Percentiles rank a stretch among this genome's conserved stretches.
These are phyloP conservation scores for Mycena latifolia DNA, from an alignment of 768 basidiomycete species.

Conservation along the genomic window DNA sequence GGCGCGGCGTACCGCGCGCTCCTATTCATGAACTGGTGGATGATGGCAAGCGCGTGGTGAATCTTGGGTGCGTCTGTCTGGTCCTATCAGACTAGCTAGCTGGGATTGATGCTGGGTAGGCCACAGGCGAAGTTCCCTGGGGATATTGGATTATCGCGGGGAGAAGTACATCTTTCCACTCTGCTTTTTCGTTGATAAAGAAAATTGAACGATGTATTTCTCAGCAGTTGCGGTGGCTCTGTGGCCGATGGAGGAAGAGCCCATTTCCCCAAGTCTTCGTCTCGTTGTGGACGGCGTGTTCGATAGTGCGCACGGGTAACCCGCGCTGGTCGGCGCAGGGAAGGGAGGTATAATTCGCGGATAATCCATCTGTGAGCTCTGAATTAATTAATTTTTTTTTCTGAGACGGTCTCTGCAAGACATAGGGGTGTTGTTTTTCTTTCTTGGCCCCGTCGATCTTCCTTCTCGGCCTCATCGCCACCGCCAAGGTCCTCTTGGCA, in stretches of 20 bases:
- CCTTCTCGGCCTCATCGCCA: too few species aligned
- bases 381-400: too few species aligned
- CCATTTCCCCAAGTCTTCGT: constrained; percentile 66
- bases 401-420: too few species aligned
- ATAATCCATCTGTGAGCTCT: too few species aligned
- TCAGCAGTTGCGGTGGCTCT: constrained; percentile 74
- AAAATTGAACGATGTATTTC: neutral
- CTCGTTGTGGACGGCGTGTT: too few species aligned
- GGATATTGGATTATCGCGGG: too few species aligned
- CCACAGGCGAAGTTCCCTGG: constrained; percentile 88
- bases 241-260: constrained; percentile 69
- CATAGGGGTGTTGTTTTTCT: too few species aligned
- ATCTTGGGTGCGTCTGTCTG: constrained; percentile 77
- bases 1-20: constrained; percentile 81
- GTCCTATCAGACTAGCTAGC: constrained; percentile 10
- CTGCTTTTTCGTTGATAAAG: neutral
- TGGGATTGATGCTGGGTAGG: constrained; percentile 45
- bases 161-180: constrained; percentile 64
- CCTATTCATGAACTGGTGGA: constrained; percentile 90
- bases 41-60: constrained; percentile 86
- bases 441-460: too few species aligned
- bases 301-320: constrained; percentile 71
- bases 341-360: constrained; percentile 33
- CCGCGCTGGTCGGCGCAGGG: constrained; percentile 64
- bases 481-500: too few species aligned